Evolutionary conservation across 1,284 basidiomycete genomes (phyloP), one percentile per base, ranked within the genome.

Genomic region (Ceratobasidium sp.): DNA sequence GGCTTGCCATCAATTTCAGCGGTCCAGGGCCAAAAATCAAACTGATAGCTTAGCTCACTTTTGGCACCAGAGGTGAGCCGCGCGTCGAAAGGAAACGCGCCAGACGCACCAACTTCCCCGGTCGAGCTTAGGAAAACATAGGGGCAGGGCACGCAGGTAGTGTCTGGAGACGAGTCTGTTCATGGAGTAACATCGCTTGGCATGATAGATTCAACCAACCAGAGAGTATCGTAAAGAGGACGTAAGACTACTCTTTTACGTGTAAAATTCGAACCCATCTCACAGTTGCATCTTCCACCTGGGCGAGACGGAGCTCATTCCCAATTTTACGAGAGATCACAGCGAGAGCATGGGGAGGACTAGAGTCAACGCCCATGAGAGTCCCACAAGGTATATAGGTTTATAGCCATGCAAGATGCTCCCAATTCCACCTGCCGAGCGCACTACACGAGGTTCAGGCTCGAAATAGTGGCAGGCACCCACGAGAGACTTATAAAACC

Each of bases 31-130:
- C 75, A 22, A 78, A 74, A 22, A 82, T 49, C 53, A 78, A 74
- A 79, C 77, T 66, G 85, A 83, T 24, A 19, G 11, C 14, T 9
- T 46, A 1, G 27, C 31, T 48, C 41, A 49, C 53, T 11, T 27
- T 76, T 71, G 39, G 72, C 24, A 37, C 22, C 58, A 65, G 46
- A 31, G 2, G 54, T 61, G 0, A 84, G 83, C 48, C 86, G 82
- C 31, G 87, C 85, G 75, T 89, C 86, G 80, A 83, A 86, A 1
- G 86, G 86, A 64, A 89, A 85, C 0, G 83, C 81, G 19, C 83
- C 81, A 24, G 84, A 81, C 86, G 85, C n/a, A 80, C 85, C 64
- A 86, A 80, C 24, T 81, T 79, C 16, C 79, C 79, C 69, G 86
- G 81, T 24, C 48, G 69, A 65, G 49, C 74, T 76, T 58, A 66